Conservation (phyloP, 176 grass and related monocot genomes). For the Oryza glumipatula region DNA sequence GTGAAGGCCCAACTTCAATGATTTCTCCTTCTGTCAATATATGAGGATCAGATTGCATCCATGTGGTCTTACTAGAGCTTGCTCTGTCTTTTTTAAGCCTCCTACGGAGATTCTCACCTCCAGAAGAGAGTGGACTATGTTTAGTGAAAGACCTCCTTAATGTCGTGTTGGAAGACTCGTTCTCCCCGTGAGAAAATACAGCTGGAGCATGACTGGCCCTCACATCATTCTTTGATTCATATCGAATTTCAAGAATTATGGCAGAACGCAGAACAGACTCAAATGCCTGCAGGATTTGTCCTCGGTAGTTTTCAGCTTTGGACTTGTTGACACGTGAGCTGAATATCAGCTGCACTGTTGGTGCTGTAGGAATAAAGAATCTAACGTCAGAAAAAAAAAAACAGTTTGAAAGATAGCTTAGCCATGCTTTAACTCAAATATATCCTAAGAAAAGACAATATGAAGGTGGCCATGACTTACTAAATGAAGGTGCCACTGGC, state of each 20-base stretch:
- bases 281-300: slow-evolving; percentile 90
- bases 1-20: slow-evolving; percentile 67
- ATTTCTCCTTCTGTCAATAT: slow-evolving; percentile 96
- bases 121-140: slow-evolving; percentile 58
- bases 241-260: slow-evolving; percentile 91
- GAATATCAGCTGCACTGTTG: slow-evolving; percentile 82
- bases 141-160: slow-evolving; percentile 61
- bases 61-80: slow-evolving; percentile 56
- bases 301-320: slow-evolving; percentile 83
- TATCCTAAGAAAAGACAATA: slow-evolving; percentile 22
- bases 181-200: slow-evolving; percentile 46
- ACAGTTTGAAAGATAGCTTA: slow-evolving; percentile 17
- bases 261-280: slow-evolving; percentile 77
- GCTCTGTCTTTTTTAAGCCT: slow-evolving; percentile 60
- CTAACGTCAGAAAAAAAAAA: slow-evolving; percentile 35
- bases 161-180: slow-evolving; percentile 47
- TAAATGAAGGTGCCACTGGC: slow-evolving; percentile 4
- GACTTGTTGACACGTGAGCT: slow-evolving; percentile 72
- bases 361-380: slow-evolving; percentile 57
- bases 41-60: slow-evolving; percentile 77
- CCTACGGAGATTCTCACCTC: slow-evolving; percentile 55
- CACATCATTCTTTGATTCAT: slow-evolving; percentile 59
- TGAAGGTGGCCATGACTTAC: slow-evolving; percentile 12
- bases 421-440: background rate
- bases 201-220: slow-evolving; percentile 35